Evolutionary conservation across 2,329 filamentous ascomycete genomes (phyloP), one percentile per base, ranked within the genome.

Genomic region (Rhynchosporium secalis): DNA sequence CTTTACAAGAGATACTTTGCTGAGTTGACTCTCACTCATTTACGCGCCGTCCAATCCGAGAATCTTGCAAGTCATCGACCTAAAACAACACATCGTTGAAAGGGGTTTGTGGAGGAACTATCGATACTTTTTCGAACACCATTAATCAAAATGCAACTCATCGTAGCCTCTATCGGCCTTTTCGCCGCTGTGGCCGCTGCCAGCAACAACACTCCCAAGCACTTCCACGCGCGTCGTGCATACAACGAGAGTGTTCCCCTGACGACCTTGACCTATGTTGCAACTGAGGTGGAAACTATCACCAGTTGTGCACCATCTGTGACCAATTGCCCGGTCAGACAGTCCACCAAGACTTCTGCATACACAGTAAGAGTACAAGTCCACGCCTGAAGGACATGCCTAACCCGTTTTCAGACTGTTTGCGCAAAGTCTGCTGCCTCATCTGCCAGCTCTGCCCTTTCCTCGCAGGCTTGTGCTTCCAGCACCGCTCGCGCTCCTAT

Each of bases 341-440:
- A 68, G 31, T 62, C 69, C 12, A 68, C 64, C 28, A 67, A 60
- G 15, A 68, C 77, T 62, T 68, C 77, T 58, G 72, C 80, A 62
- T 71, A 77, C 66, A 81, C 80, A 71, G 69, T 70, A 65, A 62
- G 70, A 64, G 20, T 52, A 20, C 38, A 26, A 12, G 58, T 40
- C 20, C 1, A 41, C 12, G 4, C 9, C 3, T 20, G n/a, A 2
- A 20, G 7, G 45, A 26, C 31, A 33, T 41, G 20, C 43, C 1
- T 60, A 45, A 63, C 60, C 51, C 26, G 31, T 33, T 15, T 56
- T 9, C 41, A 72, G 68, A 82, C 82, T 64, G 75, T 81, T 68
- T 81, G 80, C 76, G 79, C 80, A 65, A 75, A 81, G 63, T 66
- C 75, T 36, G 77, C 78, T 52, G 70, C 72, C 41, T 61, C 62